phyloP scores from a whole-genome alignment of 2,329 filamentous ascomycete genomes.

The Endothia cerciana region DNA sequence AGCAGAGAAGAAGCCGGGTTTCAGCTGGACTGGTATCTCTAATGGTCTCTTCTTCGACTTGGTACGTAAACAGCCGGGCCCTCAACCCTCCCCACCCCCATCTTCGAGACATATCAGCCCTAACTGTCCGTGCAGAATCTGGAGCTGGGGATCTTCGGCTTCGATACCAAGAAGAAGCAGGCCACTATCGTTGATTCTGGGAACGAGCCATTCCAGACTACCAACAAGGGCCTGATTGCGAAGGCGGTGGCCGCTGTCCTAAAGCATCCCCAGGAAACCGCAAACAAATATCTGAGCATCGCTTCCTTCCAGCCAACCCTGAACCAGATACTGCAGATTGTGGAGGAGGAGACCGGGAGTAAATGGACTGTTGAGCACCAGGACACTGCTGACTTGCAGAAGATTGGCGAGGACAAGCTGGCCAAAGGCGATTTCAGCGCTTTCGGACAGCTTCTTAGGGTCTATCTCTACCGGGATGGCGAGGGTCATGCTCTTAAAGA shows the following conservation, averaged over 20 bases:
- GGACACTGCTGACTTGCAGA: conserved; percentile 40
- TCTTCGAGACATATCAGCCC: not conserved
- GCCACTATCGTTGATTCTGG: conserved; percentile 62
- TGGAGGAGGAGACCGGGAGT: conserved; percentile 56
- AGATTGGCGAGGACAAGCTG: conserved; percentile 47
- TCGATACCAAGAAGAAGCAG: conserved; percentile 52
- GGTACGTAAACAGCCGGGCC: conserved; percentile 39
- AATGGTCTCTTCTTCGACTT: conserved; percentile 66
- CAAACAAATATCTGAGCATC: conserved; percentile 62
- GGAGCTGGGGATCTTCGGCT: conserved; percentile 52
- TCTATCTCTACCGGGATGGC: conserved; percentile 42
- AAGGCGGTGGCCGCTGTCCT: conserved; percentile 56
- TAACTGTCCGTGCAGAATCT: conserved; percentile 44
- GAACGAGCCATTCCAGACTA: conserved; percentile 53
- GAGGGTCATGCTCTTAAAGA: conserved; percentile 36
- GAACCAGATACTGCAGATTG: conserved; percentile 56
- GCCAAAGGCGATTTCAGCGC: conserved; percentile 43
- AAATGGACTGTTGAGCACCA: conserved; percentile 53
- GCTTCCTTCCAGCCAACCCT: conserved; percentile 61
- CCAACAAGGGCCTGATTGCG: conserved; percentile 55
- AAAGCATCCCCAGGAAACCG: conserved; percentile 52
- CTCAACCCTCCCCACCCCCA: not conserved
- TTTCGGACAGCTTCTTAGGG: conserved; percentile 37
- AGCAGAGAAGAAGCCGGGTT: conserved; percentile 45
- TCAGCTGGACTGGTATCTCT: conserved; percentile 64